A percentile compares a stretch with the other conserved stretches of the same genome.
These are phyloP conservation scores for Pyrenophora seminiperda DNA, from an alignment of 2,329 filamentous ascomycete species.

Conservation along the genomic window DNA sequence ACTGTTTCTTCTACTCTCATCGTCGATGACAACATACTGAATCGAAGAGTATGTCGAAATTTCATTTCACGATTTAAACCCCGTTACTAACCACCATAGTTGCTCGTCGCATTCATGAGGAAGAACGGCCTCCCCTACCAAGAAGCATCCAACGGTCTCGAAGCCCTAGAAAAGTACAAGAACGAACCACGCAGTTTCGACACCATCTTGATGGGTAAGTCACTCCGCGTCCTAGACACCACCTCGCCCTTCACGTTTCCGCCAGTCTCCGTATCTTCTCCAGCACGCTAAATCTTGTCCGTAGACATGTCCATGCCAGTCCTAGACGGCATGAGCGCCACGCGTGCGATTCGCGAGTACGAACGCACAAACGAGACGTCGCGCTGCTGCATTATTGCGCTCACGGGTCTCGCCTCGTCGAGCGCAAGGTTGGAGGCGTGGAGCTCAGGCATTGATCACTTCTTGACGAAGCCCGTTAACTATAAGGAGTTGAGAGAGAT, in stretches of 20 bases:
- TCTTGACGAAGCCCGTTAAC: conserved; percentile 42
- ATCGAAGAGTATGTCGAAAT: conserved; percentile 37
- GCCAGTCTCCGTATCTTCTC: neutral
- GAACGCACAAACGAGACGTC: conserved; percentile 27
- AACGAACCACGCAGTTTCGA: conserved; percentile 19
- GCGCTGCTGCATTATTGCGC: conserved; percentile 28
- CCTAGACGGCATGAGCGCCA: conserved; percentile 46
- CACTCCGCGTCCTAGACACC: neutral
- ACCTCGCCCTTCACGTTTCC: neutral
- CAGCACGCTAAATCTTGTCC: neutral
- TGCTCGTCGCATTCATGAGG: conserved; percentile 41
- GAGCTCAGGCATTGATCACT: conserved; percentile 38
- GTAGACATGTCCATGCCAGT: conserved; percentile 46
- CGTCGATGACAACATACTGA: conserved; percentile 49
- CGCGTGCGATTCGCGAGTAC: conserved; percentile 39
- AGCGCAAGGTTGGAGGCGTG: conserved; percentile 36
- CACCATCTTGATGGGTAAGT: conserved; percentile 42
- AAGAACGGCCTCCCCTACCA: conserved; percentile 29
- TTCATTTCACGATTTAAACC: no score
- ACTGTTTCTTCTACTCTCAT: conserved; percentile 35
- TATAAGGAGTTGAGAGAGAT: conserved; percentile 31
- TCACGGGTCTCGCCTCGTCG: conserved; percentile 38
- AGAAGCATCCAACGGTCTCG: conserved; percentile 42
- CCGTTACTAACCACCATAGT: conserved; percentile 22
- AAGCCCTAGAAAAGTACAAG: conserved; percentile 38